These are phyloP conservation scores for Pochonia chlamydosporia DNA, from an alignment of 2,329 filamentous ascomycete genomes.

Conservation along the genomic window DNA sequence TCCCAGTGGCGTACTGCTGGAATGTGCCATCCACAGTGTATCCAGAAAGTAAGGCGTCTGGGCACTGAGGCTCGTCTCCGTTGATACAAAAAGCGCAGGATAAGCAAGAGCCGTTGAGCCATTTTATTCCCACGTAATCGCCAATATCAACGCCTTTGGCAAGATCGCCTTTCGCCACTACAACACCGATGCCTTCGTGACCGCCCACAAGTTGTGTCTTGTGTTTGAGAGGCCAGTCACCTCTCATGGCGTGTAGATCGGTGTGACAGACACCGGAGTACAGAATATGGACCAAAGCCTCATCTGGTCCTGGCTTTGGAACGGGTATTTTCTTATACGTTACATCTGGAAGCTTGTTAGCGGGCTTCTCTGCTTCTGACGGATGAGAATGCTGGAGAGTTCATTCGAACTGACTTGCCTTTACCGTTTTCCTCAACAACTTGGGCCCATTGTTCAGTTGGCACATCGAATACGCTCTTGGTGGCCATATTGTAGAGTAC, in stretches of 20 bases:
- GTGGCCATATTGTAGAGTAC: too few relatives aligned
- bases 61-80: slow-evolving; percentile 77
- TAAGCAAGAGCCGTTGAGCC: slow-evolving; percentile 85
- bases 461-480: too few relatives aligned
- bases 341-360: slow-evolving; percentile 38
- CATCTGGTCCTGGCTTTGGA: slow-evolving; percentile 73
- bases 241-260: slow-evolving; percentile 72
- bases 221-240: slow-evolving; percentile 77
- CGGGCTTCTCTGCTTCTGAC: too few relatives aligned
- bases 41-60: slow-evolving; percentile 69
- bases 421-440: too few relatives aligned
- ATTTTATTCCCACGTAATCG: slow-evolving; percentile 85
- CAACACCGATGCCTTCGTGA: slow-evolving; percentile 72
- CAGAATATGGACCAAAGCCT: slow-evolving; percentile 88
- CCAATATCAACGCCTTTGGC: slow-evolving; percentile 75
- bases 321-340: slow-evolving; percentile 80
- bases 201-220: slow-evolving; percentile 85
- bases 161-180: slow-evolving; percentile 73
- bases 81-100: slow-evolving; percentile 77
- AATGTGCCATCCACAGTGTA: slow-evolving; percentile 92
- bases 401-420: too few relatives aligned
- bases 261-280: slow-evolving; percentile 90
- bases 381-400: too few relatives aligned
- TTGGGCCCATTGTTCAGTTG: too few relatives aligned
- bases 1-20: slow-evolving; percentile 86